phyloP scores from a whole-genome alignment of 179 eudicot genomes.

The Carnegiea gigantea region DNA sequence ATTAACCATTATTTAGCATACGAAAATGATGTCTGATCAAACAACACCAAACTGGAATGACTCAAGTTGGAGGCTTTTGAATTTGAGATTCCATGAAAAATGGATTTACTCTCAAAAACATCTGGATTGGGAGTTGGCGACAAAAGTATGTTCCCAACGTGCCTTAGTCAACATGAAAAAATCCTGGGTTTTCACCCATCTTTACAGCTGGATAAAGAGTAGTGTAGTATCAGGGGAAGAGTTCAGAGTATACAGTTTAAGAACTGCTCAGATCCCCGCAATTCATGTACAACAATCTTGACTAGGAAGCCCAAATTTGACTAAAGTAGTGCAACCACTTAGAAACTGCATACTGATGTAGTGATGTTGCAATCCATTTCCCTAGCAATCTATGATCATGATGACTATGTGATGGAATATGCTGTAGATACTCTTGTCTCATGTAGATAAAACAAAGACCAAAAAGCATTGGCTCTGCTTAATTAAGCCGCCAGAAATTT shows the following conservation, averaged over 20 bases:
- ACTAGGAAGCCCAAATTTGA: not conserved
- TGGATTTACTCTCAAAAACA: not conserved
- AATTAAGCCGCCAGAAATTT: conserved; percentile 16
- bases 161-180: not conserved
- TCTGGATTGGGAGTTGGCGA: not conserved
- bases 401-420: conserved; percentile 13
- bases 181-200: not conserved
- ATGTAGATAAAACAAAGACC: conserved; percentile 14
- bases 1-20: not conserved
- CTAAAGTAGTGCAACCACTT: not conserved
- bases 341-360: not conserved
- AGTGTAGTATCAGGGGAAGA: not conserved
- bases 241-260: not conserved
- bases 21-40: not conserved
- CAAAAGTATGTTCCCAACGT: not conserved
- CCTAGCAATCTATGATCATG: not conserved
- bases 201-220: not conserved
- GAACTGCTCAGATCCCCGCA: not conserved
- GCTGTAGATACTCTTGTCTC: conserved; percentile 8
- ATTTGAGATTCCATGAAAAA: not conserved
- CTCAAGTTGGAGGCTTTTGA: not conserved
- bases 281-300: not conserved
- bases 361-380: not conserved
- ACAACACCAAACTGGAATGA: not conserved
- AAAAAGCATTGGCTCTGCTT: conserved; percentile 21